phyloP scores from a whole-genome alignment of 257 asterid species.

The Thymus quinquecostatus region DNA sequence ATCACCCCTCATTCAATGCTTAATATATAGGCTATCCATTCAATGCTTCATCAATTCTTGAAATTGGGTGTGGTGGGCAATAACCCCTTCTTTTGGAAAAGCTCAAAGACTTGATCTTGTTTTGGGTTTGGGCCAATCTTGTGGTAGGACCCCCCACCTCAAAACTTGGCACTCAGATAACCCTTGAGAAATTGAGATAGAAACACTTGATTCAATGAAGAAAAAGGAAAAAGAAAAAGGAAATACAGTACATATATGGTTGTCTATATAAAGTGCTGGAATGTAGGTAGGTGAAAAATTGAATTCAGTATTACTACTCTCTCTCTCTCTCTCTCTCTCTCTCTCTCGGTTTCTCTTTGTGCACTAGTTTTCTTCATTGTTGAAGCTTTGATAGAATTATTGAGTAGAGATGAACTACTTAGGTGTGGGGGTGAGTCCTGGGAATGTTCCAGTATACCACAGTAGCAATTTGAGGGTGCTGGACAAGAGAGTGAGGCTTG shows the following conservation, averaged over 20 bases:
- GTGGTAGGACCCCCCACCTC: conserved; percentile 17
- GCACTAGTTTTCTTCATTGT: background rate
- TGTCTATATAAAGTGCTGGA: conserved; percentile 45
- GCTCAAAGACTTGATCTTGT: background rate
- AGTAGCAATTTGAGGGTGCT: conserved; percentile 73
- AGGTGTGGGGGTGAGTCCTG: conserved; percentile 97
- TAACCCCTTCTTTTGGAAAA: background rate
- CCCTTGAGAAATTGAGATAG: background rate
- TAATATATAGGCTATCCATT: conserved; percentile 22
- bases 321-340: background rate
- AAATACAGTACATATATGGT: conserved; percentile 6
- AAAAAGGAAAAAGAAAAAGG: background rate
- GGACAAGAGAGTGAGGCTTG: conserved; percentile 72
- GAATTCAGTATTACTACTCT: conserved; percentile 26
- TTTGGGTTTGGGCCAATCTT: background rate
- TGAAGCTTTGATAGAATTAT: background rate
- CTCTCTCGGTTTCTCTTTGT: background rate
- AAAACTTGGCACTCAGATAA: conserved; percentile 21
- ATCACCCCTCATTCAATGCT: conserved; percentile 40
- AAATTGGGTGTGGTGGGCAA: conserved; percentile 1
- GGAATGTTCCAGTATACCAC: conserved; percentile 82
- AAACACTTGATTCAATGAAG: too few relatives aligned
- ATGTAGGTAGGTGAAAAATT: conserved; percentile 45
- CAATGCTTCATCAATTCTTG: conserved; percentile 39
- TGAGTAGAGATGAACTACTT: conserved; percentile 62